Conservation (phyloP, 2,329 filamentous ascomycete genomes). For the Xylaria sp. region DNA sequence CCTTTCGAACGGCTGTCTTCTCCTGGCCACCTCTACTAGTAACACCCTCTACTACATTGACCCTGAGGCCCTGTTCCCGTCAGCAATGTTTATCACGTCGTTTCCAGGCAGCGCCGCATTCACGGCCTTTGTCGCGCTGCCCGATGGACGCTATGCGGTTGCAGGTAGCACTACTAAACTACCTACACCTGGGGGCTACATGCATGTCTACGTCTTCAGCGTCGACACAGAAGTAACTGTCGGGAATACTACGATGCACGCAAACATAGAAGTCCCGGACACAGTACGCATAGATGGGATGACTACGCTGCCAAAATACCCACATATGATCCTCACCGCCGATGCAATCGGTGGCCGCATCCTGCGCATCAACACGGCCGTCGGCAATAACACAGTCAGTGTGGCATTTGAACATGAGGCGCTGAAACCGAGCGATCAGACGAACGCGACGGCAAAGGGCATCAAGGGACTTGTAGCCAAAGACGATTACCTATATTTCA, state of each 20-base stretch:
- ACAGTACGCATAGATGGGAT: constrained; percentile 38
- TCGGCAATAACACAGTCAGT: constrained; percentile 13
- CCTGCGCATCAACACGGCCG: constrained; percentile 35
- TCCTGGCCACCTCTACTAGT: constrained; percentile 36
- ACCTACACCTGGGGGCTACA: constrained; percentile 24
- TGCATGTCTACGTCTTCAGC: constrained; percentile 37
- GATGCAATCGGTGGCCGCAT: constrained; percentile 39
- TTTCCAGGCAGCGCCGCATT: constrained; percentile 30
- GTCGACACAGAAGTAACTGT: constrained; percentile 33
- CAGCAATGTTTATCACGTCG: constrained; percentile 30
- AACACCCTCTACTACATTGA: constrained; percentile 38
- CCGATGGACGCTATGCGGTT: constrained; percentile 37
- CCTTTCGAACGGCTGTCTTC: constrained; percentile 38
- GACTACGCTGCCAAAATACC: constrained; percentile 36
- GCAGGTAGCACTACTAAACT: constrained; percentile 33
- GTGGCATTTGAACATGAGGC: constrained; percentile 35
- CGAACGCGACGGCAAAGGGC: constrained; percentile 26
- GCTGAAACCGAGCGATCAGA: constrained; percentile 20
- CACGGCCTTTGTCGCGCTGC: constrained; percentile 34
- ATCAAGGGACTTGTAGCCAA: constrained; percentile 38
- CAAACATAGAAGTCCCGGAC: constrained; percentile 34
- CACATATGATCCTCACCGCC: constrained; percentile 36
- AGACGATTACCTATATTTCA: constrained; percentile 41
- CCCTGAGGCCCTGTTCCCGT: constrained; percentile 32
- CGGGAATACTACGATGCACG: constrained; percentile 25